Evolutionary conservation across 2,329 filamentous ascomycete genomes (phyloP).

Genomic region (Colletotrichum sp.): DNA sequence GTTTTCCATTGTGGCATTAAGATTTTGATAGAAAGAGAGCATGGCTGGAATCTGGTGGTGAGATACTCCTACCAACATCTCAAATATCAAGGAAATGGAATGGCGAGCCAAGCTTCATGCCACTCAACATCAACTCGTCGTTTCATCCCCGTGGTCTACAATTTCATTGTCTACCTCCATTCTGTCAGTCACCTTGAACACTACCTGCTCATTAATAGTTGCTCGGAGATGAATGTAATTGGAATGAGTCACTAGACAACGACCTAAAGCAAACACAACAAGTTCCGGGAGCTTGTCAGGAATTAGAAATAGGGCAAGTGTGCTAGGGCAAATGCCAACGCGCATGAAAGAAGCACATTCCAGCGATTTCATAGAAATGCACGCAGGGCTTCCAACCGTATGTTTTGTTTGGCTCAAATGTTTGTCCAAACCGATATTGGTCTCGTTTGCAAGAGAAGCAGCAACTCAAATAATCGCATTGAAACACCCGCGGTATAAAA

Average conservation of each 20-base stretch:
- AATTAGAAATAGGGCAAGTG: neutral
- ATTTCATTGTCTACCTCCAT: neutral
- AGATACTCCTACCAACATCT: neutral
- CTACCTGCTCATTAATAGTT: neutral
- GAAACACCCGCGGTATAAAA: too few species aligned
- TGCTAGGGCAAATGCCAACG: neutral
- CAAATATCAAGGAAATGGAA: neutral
- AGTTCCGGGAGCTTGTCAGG: neutral
- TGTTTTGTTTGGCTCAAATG: neutral
- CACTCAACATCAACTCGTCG: neutral
- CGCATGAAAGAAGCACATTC: neutral
- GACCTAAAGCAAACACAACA: neutral
- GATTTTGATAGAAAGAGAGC: neutral
- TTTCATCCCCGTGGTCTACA: neutral
- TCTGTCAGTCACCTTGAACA: neutral
- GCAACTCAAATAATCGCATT: too few species aligned
- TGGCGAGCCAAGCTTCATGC: neutral
- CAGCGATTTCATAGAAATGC: neutral
- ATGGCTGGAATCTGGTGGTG: neutral
- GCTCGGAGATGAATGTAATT: neutral
- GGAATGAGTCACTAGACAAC: neutral
- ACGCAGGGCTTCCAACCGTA: neutral
- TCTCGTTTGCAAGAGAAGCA: neutral
- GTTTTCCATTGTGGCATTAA: neutral
- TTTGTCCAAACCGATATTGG: neutral